Base-by-base conservation (phyloP, 495 filamentous ascomycete genomes). In the Xylaria grammica region DNA sequence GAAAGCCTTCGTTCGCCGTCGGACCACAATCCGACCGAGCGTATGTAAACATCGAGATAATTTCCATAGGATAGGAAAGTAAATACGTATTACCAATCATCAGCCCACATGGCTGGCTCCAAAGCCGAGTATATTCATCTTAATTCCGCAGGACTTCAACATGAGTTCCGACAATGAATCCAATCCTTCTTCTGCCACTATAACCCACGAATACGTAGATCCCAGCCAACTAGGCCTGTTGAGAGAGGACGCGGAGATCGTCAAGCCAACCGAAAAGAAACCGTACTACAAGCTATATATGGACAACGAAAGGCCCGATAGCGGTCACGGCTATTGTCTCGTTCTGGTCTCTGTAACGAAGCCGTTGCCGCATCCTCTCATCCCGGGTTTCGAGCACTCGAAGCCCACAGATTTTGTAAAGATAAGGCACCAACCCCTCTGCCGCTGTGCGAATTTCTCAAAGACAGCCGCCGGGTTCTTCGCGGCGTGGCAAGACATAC, bases 231-330 rank as follows among this genome's bases (percentile, higher is more conserved):
- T n/a, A n/a, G n/a, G n/a, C n/a, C n/a, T n/a, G n/a, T n/a, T n/a
- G n/a, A n/a, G n/a, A n/a, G n/a, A n/a, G n/a, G n/a, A 54, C 38
- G 60, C 38, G 32, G 34, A 6, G 1, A 0, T 62, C 9, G 13
- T 30, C 13, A 20, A 15, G 8, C 36, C 60, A 26, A 53, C 48
- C 4, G 26, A 32, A 7, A 27, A 24, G 9, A 30, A 42, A 10
- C 60, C 60, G 22, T 62, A 54, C 38, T 4, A 62, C 17, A 10
- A 13, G 19, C 8, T 62, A 22, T 26, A 1, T 1, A 26, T 62
- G 6, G 24, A 17, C 5, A 27, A 13, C 13, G 0, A 20, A 17
- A 9, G 10, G 15, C 10, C n/a, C n/a, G n/a, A n/a, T n/a, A n/a
- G n/a, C n/a, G n/a, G n/a, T n/a, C n/a, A n/a, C n/a, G n/a, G n/a